These are phyloP conservation scores for Stentor coeruleus DNA, from an alignment of 73 alveolate genomes.

Conservation along the genomic window DNA sequence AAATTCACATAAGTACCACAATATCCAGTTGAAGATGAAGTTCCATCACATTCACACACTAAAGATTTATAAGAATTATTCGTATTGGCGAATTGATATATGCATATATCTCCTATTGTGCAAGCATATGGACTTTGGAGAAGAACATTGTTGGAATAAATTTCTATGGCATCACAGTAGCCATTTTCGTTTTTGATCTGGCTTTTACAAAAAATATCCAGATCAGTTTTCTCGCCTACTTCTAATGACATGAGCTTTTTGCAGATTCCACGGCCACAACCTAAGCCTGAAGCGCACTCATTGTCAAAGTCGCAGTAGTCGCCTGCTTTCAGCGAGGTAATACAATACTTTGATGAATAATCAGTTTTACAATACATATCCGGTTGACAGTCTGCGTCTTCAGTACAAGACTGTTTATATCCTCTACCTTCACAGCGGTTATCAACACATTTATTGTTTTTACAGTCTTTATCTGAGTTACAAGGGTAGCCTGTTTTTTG, in stretches of 20 bases:
- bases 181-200: not conserved
- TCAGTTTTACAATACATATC: not conserved
- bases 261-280: not conserved
- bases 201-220: not conserved
- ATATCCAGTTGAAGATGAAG: not conserved
- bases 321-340: not conserved
- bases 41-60: not conserved
- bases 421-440: not conserved
- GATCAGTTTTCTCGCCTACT: not conserved
- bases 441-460: not conserved
- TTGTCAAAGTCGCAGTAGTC: not conserved
- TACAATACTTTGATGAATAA: not conserved
- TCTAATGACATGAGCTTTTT: not conserved
- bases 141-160: not conserved
- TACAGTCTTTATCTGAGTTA: too few relatives aligned
- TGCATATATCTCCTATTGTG: not conserved
- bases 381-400: not conserved
- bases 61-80: too few relatives aligned
- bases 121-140: not conserved
- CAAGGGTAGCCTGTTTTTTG: too few relatives aligned
- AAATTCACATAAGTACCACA: not conserved
- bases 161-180: not conserved
- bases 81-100: not conserved
- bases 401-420: not conserved
- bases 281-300: constrained; percentile 24